Evolutionary conservation across 2,329 filamentous ascomycete species (phyloP).

Genomic region (Xylaria multiplex): DNA sequence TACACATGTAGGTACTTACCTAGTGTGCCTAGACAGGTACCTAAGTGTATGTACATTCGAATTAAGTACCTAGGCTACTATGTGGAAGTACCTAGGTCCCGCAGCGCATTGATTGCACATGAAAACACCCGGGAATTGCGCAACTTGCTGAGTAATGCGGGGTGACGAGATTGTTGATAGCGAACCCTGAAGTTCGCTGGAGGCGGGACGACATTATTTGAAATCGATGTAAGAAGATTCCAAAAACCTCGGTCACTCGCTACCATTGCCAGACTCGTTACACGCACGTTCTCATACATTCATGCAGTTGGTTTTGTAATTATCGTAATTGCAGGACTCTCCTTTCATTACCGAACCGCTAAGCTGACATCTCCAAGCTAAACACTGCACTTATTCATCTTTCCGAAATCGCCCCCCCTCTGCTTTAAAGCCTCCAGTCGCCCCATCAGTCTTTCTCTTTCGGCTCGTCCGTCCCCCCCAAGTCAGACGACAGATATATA

Average conservation of each 20-base stretch:
- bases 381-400: not conserved
- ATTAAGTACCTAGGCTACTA: too few species aligned
- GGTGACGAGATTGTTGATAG: constrained; percentile 16
- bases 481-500: not conserved
- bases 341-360: not conserved
- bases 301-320: not conserved
- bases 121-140: constrained; percentile 14
- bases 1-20: too few species aligned
- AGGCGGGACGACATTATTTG: constrained; percentile 25
- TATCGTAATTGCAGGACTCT: not conserved
- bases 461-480: not conserved
- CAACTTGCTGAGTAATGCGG: constrained; percentile 38
- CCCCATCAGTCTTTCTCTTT: not conserved
- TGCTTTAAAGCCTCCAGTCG: not conserved
- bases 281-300: too few species aligned
- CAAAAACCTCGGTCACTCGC: constrained; percentile 21
- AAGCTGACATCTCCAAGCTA: too few species aligned
- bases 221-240: constrained; percentile 35
- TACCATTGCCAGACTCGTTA: not conserved
- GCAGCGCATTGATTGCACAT: constrained; percentile 5
- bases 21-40: too few species aligned
- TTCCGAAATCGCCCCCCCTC: constrained; percentile 13
- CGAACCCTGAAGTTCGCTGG: constrained; percentile 13
- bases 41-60: too few species aligned
- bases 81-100: too few species aligned